Base-by-base conservation (phyloP, 2,329 filamentous ascomycete species). In the Mariannaea elegans region DNA sequence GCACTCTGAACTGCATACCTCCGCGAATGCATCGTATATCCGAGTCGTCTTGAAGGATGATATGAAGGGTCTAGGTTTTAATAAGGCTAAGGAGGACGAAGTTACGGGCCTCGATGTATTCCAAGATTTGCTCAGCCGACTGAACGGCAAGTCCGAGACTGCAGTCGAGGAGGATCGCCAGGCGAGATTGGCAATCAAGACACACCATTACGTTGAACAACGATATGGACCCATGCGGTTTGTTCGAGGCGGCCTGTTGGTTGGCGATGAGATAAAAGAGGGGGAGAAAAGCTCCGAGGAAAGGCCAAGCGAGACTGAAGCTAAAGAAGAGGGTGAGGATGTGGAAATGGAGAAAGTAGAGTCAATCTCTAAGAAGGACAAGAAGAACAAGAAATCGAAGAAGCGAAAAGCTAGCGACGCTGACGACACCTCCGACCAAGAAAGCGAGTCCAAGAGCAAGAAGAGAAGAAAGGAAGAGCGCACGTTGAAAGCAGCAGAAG, bases 11-110 rank as follows among this genome's bases (percentile, higher is more conserved):
- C 86, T 91, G 62, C 91, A 94, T 76, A 94, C 90, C 19, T 86
- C 88, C 3, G 93, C 92, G 38, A 96, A 91, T 75, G 86, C 91
- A 23, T 92, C 92, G 3, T 92, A 96, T 73, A 95, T 98, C 70
- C 89, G 90, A 60, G 91, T 97, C 36, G 79, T 88, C 27, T 78
- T 97, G 64, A 97, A 97, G 73, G 94, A 98, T 72, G 93, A 98
- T 74, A 96, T 90, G 69, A 86, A 97, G 41, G 95, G 95, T 3
- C 81, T 99, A 41, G 95, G 95, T 27, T 95, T 94, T 65, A 90
- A 90, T 75, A 83, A 87, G 64, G 90, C 89, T 54, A 88, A 87
- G 69, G 88, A 90, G 65, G 89, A 93, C 65, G 87, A 92, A 72
- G 87, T 93, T 64, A 96, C 94, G 19, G 95, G 94, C 0, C 83